Base-by-base conservation (phyloP, 106 monocot species). In the Chionographis japonica region DNA sequence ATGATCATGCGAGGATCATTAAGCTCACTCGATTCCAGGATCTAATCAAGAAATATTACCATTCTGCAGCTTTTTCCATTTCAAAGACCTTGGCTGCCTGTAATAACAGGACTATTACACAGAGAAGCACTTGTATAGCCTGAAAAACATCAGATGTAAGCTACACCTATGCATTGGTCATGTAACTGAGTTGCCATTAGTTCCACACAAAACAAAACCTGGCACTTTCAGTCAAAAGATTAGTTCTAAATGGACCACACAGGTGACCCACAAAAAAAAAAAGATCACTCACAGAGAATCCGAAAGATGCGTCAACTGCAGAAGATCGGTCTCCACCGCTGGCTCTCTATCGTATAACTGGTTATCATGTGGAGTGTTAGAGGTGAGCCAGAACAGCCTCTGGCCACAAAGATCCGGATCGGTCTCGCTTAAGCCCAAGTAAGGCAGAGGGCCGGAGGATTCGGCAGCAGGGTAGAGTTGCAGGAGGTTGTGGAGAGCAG, bases 401-500 rank as follows among this genome's bases (percentile, higher is more conserved):
- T 72, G 73, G 50, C 36, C 57, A 41, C 54, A 60, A 12, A 57
- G 37, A 18, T 69, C 76, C 0, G 37, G 17, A 52, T 63, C 57
- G 0, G 43, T 37, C 37, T 71, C 74, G 3, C 10, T 40, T 11
- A 74, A 62, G 37, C 43, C 55, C 43, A 35, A 62, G 67, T 41
- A 62, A 10, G 54, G 40, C 42, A 67, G 52, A 54, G 67, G 68
- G 41, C 56, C 67, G 12, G 77, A 27, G 1, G 68, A 60, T 20
- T 12, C 38, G 49, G 70, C 46, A 35, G 43, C 35, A 15, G 42
- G 17, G 11, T 59, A 65, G 15, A 81, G 55, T 58, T 85, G 81
- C 16, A 81, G 41, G 19, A 81, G 61, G 43, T 71, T 81, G 12
- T 81, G 46, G 53, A 81, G 43, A 43, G 57, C 4, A 12, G 67